phyloP scores from a whole-genome alignment of 352 stramenopile genomes.

The Phytophthora boehmeriae region DNA sequence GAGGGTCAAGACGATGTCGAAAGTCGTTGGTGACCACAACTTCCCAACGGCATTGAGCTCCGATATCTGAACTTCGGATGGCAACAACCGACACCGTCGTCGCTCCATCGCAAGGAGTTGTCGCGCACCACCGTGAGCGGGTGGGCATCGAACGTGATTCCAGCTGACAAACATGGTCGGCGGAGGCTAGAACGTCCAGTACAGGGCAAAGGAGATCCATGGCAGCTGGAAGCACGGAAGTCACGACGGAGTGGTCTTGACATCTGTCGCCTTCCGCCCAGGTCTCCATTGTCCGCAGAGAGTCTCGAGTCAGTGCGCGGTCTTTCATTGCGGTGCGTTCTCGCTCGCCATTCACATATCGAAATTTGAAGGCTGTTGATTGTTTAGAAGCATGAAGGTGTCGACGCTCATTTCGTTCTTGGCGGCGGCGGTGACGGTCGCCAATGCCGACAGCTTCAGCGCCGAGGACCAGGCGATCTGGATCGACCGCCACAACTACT shows the following conservation, averaged over 20 bases:
- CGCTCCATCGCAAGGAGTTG: conserved; percentile 3
- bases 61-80: conserved; percentile 9
- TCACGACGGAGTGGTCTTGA: background rate
- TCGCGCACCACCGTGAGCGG: conserved; percentile 18
- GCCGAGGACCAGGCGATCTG: conserved; percentile 59
- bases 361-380: conserved; percentile 5
- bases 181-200: background rate
- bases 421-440: conserved; percentile 2
- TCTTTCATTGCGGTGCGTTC: conserved; percentile 12
- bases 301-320: conserved; percentile 14
- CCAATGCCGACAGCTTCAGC: conserved; percentile 26
- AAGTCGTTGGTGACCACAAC: background rate
- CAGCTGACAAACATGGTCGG: background rate
- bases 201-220: conserved; percentile 4
- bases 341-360: conserved; percentile 13
- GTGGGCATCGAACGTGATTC: conserved; percentile 6
- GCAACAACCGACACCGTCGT: background rate
- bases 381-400: conserved; percentile 21
- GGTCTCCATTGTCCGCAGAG: conserved; percentile 14
- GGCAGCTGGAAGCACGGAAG: conserved; percentile 16
- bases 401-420: conserved; percentile 15
- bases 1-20: background rate
- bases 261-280: conserved; percentile 18
- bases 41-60: background rate
- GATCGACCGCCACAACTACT: conserved; percentile 83